These are phyloP conservation scores for Euphorbia corollata DNA, from an alignment of 441 rosid genomes.

Conservation along the genomic window DNA sequence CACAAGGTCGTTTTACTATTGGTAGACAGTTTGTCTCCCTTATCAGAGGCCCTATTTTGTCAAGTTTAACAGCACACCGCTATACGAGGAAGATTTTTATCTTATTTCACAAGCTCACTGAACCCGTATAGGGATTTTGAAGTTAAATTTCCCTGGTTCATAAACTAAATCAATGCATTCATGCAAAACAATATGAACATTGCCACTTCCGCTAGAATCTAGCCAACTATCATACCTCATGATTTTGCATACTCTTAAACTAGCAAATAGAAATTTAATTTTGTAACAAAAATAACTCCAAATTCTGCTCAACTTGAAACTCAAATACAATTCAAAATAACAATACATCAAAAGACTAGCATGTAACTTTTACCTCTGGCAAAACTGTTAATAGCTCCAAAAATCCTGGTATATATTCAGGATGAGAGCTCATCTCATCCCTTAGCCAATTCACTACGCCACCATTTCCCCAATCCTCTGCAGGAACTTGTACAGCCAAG, in stretches of 20 bases:
- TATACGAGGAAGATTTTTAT: neutral
- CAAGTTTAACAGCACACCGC: neutral
- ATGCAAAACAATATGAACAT: neutral
- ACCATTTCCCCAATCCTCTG: constrained; percentile 94
- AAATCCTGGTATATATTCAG: constrained; percentile 90
- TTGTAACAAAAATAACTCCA: neutral
- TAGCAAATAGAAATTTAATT: neutral
- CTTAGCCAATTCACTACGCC: constrained; percentile 87
- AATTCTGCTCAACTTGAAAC: neutral
- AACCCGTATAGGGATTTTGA: neutral
- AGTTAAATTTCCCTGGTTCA: neutral
- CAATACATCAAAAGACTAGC: constrained; percentile 8
- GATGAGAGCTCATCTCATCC: constrained; percentile 89
- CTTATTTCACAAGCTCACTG: neutral
- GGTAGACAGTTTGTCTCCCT: neutral
- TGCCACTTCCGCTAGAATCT: neutral
- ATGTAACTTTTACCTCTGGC: constrained; percentile 65
- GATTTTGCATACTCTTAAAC: neutral
- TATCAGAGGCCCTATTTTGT: neutral
- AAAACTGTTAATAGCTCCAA: constrained; percentile 91
- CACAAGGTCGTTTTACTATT: neutral
- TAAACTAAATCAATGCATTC: neutral
- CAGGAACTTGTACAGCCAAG: constrained; percentile 92
- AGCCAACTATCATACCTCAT: neutral
- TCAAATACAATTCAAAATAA: neutral